Conservation (phyloP, 2,329 filamentous ascomycete species). For the Fusarium tjaetaba region DNA sequence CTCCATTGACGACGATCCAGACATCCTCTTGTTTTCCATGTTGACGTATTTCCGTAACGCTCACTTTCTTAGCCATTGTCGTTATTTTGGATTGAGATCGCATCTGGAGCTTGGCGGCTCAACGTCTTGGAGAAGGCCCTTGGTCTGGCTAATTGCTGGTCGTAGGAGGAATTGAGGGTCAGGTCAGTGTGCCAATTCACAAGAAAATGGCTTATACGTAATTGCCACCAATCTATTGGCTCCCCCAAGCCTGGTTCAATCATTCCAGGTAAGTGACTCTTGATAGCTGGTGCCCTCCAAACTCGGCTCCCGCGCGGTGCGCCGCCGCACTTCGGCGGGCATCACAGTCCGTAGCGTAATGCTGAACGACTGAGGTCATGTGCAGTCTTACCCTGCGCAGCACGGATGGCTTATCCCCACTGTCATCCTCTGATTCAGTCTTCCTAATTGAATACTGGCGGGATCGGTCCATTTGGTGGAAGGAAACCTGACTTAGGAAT, state of each 20-base stretch:
- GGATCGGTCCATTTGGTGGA: background rate
- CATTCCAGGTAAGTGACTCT: background rate
- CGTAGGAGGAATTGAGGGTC: background rate
- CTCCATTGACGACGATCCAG: background rate
- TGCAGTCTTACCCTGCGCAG: too few species aligned
- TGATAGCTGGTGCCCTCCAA: too few species aligned
- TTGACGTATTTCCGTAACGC: background rate
- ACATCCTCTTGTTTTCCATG: background rate
- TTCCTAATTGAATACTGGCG: background rate
- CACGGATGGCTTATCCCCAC: too few species aligned
- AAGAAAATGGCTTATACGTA: background rate
- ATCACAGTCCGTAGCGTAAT: background rate
- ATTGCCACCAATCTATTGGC: background rate
- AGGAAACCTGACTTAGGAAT: background rate
- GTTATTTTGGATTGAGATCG: background rate
- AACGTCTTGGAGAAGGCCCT: background rate
- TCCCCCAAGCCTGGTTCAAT: accelerated
- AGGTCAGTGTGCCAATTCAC: background rate
- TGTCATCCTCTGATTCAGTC: too few species aligned
- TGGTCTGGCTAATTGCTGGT: background rate
- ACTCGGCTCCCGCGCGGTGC: background rate
- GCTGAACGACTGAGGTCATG: background rate
- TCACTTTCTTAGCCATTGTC: background rate
- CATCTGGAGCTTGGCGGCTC: background rate
- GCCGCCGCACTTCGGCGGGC: background rate